Base-by-base conservation (phyloP, 2,329 filamentous ascomycete species). In the Apiospora koreana region DNA sequence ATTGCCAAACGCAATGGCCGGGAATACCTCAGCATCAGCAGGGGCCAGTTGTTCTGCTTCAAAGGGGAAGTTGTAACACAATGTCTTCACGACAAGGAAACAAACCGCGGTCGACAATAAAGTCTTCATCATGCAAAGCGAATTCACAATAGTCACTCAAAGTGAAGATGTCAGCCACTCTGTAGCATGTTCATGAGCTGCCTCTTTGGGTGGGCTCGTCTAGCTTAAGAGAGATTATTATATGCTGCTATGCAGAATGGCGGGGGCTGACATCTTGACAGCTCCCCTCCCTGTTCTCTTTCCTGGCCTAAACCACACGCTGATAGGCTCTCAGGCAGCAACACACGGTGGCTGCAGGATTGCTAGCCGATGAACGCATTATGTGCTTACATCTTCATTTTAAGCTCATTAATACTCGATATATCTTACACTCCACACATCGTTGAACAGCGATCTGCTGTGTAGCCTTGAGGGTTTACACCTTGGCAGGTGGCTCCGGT, bases 1-100 rank as follows among this genome's bases (percentile, higher is more conserved):
- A 68, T 76, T 73, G 7, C 73, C 75, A 42, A 77, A 77, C 4
- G 66, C 46, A 67, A 75, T 73, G 14, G 71, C 71, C 9, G 73
- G 64, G 45, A 76, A 75, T 38, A 72, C 71, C 2, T 67, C 68
- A 38, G 74, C 70, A 42, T 76, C 73, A 2, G 72, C 69, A 43
- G 70, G 65, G 1, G 69, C 68, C 43, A 74, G 73, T 64, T 69
- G 73, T 43, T 72, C 58, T 8, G 74, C 48, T 48, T 70, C 70
- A 42, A 69, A 69, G 21, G 43, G 43, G 65, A 69, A 69, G 38
- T 69, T 67, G 42, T 43, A 62, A 14, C 50, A 3, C 48, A n/a
- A 7, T 10, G 43, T 18, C 21, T 45, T 45, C 7, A 8, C 21
- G 10, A 12, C 65, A 25, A 43, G 41, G 38, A 46, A 38, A 35